Conservation (phyloP, 75 land plant species). For the Selaginella tamariscina region DNA sequence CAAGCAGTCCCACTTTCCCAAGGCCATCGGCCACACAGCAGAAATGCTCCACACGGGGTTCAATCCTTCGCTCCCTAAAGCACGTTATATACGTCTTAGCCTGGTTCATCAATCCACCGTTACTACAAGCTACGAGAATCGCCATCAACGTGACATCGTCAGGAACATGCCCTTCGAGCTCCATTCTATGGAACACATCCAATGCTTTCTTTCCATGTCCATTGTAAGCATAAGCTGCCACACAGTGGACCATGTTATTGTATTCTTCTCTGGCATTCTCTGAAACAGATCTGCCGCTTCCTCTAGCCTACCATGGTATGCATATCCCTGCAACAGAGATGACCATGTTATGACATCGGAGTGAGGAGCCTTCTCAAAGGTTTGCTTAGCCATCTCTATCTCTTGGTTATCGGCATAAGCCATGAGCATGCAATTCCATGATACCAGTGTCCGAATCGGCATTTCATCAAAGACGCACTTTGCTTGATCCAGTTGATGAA, state of each 20-base stretch:
- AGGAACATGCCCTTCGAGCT: not conserved
- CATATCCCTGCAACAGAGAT: not conserved
- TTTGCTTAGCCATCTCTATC: not conserved
- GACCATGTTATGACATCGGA: not conserved
- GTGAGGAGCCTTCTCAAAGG: not conserved
- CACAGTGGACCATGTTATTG: not conserved
- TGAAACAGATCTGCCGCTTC: not conserved
- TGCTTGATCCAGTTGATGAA: not conserved
- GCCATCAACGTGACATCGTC: not conserved
- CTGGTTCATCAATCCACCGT: not conserved
- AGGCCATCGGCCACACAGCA: not conserved
- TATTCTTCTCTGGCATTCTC: not conserved
- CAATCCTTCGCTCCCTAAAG: not conserved
- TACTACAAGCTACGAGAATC: not conserved
- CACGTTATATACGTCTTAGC: not conserved
- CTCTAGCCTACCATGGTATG: not conserved
- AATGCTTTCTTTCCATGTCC: not conserved
- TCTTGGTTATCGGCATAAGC: not conserved
- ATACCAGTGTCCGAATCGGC: not conserved
- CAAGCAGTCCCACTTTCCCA: not conserved
- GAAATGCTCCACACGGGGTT: not conserved
- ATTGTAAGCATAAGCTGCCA: not conserved
- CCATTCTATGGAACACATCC: not conserved
- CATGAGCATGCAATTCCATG: constrained; percentile 1
- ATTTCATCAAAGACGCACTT: not conserved